phyloP scores from a whole-genome alignment of 495 filamentous ascomycete genomes.

The Xylaria nigripes region DNA sequence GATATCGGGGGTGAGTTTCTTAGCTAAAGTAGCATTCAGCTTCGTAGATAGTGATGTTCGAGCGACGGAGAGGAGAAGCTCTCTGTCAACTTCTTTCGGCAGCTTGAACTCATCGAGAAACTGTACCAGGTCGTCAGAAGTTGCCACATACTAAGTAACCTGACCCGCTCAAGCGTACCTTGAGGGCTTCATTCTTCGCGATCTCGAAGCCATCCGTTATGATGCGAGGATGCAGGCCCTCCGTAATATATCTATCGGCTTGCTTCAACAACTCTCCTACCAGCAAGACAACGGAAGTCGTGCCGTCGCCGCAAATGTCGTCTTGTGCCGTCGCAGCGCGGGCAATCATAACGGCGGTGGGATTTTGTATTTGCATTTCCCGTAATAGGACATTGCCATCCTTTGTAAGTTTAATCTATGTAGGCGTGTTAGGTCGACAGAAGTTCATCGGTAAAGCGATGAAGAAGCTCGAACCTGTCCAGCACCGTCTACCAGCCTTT shows the following conservation, averaged over 20 bases:
- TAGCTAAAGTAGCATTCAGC: conserved; percentile 76
- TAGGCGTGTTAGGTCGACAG: conserved; percentile 9
- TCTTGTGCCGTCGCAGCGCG: conserved; percentile 96
- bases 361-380: conserved; percentile 95
- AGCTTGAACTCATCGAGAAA: conserved; percentile 96
- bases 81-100: conserved; percentile 74
- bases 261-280: conserved; percentile 98
- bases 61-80: conserved; percentile 88
- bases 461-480: conserved; percentile 60
- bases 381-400: conserved; percentile 92
- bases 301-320: conserved; percentile 97
- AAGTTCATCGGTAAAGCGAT: conserved; percentile 1
- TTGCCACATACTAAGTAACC: not conserved
- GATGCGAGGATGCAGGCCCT: conserved; percentile 90
- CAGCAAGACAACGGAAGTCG: conserved; percentile 89
- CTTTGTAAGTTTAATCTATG: conserved; percentile 96
- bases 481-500: conserved; percentile 88
- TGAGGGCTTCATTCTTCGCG: conserved; percentile 85
- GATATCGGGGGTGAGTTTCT: conserved; percentile 85
- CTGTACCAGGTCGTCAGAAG: conserved; percentile 35
- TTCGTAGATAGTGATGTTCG: conserved; percentile 94
- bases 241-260: conserved; percentile 85
- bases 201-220: conserved; percentile 98
- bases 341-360: conserved; percentile 96
- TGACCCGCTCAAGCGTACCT: conserved; percentile 42